phyloP scores from a whole-genome alignment of 176 grass and related monocot genomes.

The Eragrostis nindensis region DNA sequence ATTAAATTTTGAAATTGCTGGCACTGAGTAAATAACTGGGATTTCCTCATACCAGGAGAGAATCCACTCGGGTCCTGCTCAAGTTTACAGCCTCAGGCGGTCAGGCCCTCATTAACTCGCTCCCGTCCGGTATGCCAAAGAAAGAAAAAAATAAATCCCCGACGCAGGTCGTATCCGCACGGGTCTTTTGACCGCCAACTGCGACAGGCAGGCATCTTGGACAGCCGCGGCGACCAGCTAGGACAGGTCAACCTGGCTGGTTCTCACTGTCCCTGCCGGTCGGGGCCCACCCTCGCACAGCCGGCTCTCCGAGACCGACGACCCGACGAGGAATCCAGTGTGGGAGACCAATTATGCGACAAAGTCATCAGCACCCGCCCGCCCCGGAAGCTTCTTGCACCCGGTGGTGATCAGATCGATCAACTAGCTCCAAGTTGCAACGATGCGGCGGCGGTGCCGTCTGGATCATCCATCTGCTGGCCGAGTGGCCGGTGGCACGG shows the following conservation, averaged over 20 bases:
- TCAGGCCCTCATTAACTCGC: too few species aligned
- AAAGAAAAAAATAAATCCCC: not conserved
- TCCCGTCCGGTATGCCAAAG: too few species aligned
- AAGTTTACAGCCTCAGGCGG: too few species aligned
- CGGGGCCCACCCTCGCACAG: not conserved
- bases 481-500: too few species aligned
- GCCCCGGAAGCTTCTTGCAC: not conserved
- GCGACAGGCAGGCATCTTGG: not conserved
- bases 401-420: not conserved
- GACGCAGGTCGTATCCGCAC: not conserved
- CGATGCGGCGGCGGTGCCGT: too few species aligned
- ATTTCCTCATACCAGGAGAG: not conserved
- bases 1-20: too few species aligned
- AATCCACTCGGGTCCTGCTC: not conserved
- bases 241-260: not conserved
- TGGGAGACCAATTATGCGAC: not conserved
- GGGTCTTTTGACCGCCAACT: not conserved
- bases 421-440: not conserved
- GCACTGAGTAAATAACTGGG: too few species aligned
- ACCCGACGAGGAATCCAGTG: not conserved
- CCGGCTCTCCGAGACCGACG: not conserved
- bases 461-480: too few species aligned
- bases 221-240: not conserved
- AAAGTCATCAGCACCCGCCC: not conserved
- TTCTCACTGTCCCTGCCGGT: not conserved